Evolutionary conservation across 345 rosid genomes (phyloP), one percentile per base, ranked within the genome.

Genomic region (Triadica sebifera): DNA sequence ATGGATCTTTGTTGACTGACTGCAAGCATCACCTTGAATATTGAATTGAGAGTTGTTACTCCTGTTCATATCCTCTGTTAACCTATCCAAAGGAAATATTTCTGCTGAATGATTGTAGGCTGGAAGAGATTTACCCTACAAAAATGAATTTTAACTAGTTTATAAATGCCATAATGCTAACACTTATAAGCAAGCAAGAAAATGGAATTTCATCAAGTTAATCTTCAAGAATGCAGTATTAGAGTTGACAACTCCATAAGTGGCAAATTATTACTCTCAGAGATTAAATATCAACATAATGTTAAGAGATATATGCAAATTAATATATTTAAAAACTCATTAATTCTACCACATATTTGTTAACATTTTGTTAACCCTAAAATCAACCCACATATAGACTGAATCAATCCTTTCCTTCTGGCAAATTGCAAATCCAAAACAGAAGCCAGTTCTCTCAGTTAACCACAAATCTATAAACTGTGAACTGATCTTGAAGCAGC

Each of bases 121-220:
- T 19, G 80, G 71, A 77, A 76, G 47, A 67, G 69, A 55, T 69
- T 50, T 43, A 45, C 73, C 85, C 96, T 90, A 84, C 80, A 86
- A 74, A 80, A 17, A 65, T 61, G 69, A 79, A 77, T 67, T 75
- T 41, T 57, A 65, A 69, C 47, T 10, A 61, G 61, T 65, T 47
- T 51, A 60, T 70, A 25, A 45, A 52, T 45, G 25, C 37, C 46
- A 57, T 17, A 45, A 68, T 17, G 57, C 68, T 45, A 73, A 19
- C 71, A 20, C 7, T 59, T 20, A 47, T 22, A n/a, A n/a, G 39
- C 67, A 51, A 49, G 65, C 56, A 69, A 63, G 15, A 11, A 66
- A 46, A 72, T 20, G 13, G 64, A 50, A 76, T 29, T 29, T 29
- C 11, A 20, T 20, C 22, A 0, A 15, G 29, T 43, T 49, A 53